Percentiles rank a stretch among this genome's conserved stretches.
Conservation (phyloP, 2,329 filamentous ascomycete genomes). For the Coniochaeta sp. region DNA sequence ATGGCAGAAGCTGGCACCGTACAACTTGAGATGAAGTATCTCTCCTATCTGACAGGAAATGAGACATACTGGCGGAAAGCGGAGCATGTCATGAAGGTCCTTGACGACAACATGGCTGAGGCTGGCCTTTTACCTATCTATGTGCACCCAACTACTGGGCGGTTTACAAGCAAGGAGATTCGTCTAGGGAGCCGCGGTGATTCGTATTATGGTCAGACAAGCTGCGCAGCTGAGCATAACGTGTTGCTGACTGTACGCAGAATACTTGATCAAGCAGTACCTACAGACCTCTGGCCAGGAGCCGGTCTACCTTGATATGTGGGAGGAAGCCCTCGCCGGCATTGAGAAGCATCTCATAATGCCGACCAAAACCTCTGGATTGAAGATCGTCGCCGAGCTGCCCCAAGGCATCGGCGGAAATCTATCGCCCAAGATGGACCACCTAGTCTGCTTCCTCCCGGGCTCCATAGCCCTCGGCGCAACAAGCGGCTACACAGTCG, state of each 20-base stretch:
- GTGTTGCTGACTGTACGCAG: neutral
- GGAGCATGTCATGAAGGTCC: slow-evolving; percentile 63
- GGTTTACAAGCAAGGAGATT: slow-evolving; percentile 60
- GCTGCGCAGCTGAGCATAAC: neutral
- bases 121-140: slow-evolving; percentile 67
- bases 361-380: slow-evolving; percentile 54
- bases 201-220: slow-evolving; percentile 55
- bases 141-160: slow-evolving; percentile 57
- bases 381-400: slow-evolving; percentile 63
- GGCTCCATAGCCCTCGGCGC: slow-evolving; percentile 64
- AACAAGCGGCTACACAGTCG: slow-evolving; percentile 53
- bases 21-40: slow-evolving; percentile 70
- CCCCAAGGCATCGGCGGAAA: slow-evolving; percentile 48
- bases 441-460: slow-evolving; percentile 71
- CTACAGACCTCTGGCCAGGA: slow-evolving; percentile 57
- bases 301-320: slow-evolving; percentile 62
- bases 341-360: slow-evolving; percentile 67
- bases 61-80: slow-evolving; percentile 62
- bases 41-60: slow-evolving; percentile 66
- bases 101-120: slow-evolving; percentile 55
- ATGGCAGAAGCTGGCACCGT: slow-evolving; percentile 65
- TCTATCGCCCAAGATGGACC: slow-evolving; percentile 65
- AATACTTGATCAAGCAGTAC: slow-evolving; percentile 74
- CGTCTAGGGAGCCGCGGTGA: slow-evolving; percentile 65
- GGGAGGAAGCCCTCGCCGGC: slow-evolving; percentile 60